Conservation (phyloP, 192 early-diverging fungal species). For the Hyaloraphidium curvatum region DNA sequence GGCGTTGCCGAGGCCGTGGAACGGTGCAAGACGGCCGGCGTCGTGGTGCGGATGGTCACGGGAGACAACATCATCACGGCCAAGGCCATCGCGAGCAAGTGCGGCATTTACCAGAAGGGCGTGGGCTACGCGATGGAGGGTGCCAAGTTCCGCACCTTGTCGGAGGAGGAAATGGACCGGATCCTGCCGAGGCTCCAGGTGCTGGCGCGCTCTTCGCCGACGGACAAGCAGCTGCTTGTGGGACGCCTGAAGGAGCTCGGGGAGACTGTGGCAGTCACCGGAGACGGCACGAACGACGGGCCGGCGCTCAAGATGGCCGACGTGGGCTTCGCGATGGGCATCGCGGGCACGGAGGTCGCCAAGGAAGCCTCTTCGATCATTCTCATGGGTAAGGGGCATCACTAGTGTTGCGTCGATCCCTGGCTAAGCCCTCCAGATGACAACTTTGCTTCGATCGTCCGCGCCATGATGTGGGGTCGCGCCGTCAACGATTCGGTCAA, state of each 20-base stretch:
- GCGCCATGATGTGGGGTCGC: slow-evolving; percentile 61
- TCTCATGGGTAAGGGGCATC: neutral
- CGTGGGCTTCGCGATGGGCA: slow-evolving; percentile 87
- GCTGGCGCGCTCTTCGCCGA: slow-evolving; percentile 68
- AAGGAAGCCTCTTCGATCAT: slow-evolving; percentile 37
- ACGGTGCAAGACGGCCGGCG: slow-evolving; percentile 59
- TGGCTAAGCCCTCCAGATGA: slow-evolving; percentile 34
- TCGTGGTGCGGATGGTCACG: slow-evolving; percentile 69
- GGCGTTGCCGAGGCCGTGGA: slow-evolving; percentile 60
- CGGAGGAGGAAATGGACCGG: slow-evolving; percentile 38
- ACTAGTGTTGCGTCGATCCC: neutral
- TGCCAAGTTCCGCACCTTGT: slow-evolving; percentile 50
- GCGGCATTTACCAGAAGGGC: slow-evolving; percentile 17
- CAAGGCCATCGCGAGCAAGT: slow-evolving; percentile 30
- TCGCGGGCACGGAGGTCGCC: slow-evolving; percentile 68
- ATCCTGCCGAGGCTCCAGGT: slow-evolving; percentile 58
- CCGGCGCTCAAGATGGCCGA: slow-evolving; percentile 78
- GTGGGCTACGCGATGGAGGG: slow-evolving; percentile 45
- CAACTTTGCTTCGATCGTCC: slow-evolving; percentile 67
- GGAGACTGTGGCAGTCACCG: slow-evolving; percentile 62
- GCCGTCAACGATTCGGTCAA: slow-evolving; percentile 66
- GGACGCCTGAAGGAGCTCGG: slow-evolving; percentile 42
- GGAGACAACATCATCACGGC: slow-evolving; percentile 48
- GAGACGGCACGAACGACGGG: slow-evolving; percentile 90
- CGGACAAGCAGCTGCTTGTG: slow-evolving; percentile 78